phyloP scores from a whole-genome alignment of 2,329 filamentous ascomycete species.

The Botrytis galanthina region DNA sequence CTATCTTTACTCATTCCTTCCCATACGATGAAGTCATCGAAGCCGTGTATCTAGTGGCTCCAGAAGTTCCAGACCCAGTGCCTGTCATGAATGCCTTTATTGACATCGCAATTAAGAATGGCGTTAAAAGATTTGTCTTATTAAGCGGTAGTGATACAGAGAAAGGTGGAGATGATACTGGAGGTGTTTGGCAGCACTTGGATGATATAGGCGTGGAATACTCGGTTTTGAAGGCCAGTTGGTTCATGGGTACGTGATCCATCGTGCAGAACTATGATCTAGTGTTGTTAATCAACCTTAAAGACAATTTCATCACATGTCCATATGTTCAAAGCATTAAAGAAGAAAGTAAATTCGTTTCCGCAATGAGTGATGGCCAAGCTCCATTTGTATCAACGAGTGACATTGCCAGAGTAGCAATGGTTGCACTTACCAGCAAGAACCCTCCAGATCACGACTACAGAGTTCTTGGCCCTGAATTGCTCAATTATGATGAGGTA shows the following conservation, averaged over 20 bases:
- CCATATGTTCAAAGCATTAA: not conserved
- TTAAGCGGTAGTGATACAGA: not conserved
- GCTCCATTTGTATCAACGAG: not conserved
- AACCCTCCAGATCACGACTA: not conserved
- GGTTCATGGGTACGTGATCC: not conserved
- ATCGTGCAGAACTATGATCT: not conserved
- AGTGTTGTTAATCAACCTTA: not conserved
- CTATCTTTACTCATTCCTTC: not conserved
- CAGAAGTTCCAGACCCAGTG: not conserved
- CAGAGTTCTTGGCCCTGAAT: not conserved
- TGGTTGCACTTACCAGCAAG: not conserved
- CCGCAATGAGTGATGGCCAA: not conserved
- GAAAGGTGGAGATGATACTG: not conserved
- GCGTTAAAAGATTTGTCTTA: not conserved
- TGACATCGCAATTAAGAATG: not conserved
- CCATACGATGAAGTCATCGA: not conserved
- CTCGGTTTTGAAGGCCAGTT: not conserved
- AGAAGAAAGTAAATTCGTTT: not conserved
- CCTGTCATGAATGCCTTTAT: constrained; percentile 11
- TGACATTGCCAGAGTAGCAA: constrained; percentile 1
- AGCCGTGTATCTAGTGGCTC: constrained; percentile 2
- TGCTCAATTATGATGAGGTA: constrained; percentile 7
- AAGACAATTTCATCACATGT: not conserved
- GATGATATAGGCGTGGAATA: constrained; percentile 1
- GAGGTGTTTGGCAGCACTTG: constrained; percentile 4